Evolutionary conservation across 495 filamentous ascomycete genomes (phyloP).

Genomic region (Thozetella sp.): DNA sequence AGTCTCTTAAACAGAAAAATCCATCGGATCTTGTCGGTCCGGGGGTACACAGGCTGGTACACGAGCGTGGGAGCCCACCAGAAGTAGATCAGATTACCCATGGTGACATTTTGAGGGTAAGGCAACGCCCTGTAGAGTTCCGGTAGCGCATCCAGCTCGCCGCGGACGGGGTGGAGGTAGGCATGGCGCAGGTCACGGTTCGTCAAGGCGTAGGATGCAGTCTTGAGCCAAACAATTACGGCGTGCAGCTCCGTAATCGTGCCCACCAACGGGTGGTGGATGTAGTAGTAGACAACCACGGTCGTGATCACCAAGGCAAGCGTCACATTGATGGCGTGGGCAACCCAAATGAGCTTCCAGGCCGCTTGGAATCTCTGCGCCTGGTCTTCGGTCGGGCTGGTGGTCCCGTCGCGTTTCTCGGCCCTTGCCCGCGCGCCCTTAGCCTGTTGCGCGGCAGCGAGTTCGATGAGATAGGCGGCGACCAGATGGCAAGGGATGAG

Average conservation of each 20-base stretch:
- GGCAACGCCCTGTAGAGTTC: constrained; percentile 81
- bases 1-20: constrained; percentile 81
- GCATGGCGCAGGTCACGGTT: constrained; percentile 94
- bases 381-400: constrained; percentile 55
- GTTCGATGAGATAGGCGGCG: constrained; percentile 84
- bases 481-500: constrained; percentile 89
- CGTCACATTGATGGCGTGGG: constrained; percentile 81
- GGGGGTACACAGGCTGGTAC: constrained; percentile 96
- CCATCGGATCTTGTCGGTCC: constrained; percentile 77
- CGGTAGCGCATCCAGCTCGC: constrained; percentile 63
- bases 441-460: constrained; percentile 76
- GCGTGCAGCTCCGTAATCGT: constrained; percentile 89
- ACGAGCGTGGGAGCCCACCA: constrained; percentile 97
- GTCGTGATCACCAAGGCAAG: constrained; percentile 81
- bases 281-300: constrained; percentile 80
- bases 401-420: constrained; percentile 55
- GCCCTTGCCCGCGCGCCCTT: constrained; percentile 62
- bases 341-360: constrained; percentile 76
- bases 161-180: constrained; percentile 68
- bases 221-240: constrained; percentile 95
- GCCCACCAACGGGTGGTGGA: constrained; percentile 92
- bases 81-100: constrained; percentile 86
- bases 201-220: constrained; percentile 92
- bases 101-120: constrained; percentile 88
- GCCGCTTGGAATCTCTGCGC: constrained; percentile 64